phyloP scores from a whole-genome alignment of 2,329 filamentous ascomycete species.

The Aaosphaeria pasadenensis region DNA sequence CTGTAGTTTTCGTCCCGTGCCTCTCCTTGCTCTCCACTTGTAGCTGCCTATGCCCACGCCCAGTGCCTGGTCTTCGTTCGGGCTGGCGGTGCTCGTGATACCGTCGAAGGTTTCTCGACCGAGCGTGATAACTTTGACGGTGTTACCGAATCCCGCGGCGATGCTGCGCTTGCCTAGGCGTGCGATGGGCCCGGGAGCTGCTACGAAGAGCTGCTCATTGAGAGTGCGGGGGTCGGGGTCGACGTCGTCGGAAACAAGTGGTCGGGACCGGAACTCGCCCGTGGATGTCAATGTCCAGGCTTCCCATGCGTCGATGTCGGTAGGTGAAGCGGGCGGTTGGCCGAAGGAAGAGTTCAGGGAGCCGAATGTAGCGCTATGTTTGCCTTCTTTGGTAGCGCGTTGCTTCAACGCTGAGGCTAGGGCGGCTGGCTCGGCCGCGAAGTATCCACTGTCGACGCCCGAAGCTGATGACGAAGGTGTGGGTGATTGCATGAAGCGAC shows the following conservation, averaged over 20 bases:
- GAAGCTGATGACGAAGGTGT: conserved; percentile 27
- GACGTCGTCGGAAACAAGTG: conserved; percentile 21
- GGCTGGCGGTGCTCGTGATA: not conserved
- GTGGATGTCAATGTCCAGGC: conserved; percentile 50
- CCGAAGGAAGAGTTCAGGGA: conserved; percentile 7
- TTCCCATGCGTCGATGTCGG: conserved; percentile 48
- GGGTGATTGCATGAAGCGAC: conserved; percentile 42
- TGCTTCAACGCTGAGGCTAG: conserved; percentile 26
- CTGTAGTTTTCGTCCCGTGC: conserved; percentile 15
- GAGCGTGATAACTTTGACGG: conserved; percentile 67
- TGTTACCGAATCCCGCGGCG: conserved; percentile 69
- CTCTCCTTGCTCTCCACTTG: conserved; percentile 10
- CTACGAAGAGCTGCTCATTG: conserved; percentile 61
- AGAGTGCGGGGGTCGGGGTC: conserved; percentile 8
- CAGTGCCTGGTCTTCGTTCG: conserved; percentile 7
- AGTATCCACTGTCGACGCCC: conserved; percentile 17
- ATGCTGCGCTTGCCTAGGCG: conserved; percentile 63
- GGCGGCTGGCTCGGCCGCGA: conserved; percentile 7
- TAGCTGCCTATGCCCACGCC: conserved; percentile 8
- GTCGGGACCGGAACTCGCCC: conserved; percentile 44
- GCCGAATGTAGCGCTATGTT: conserved; percentile 2
- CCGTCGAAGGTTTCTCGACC: conserved; percentile 63
- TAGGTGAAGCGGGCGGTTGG: conserved; percentile 3
- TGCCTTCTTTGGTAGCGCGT: conserved; percentile 17
- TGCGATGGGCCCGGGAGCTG: conserved; percentile 62